These are phyloP conservation scores for Epithemia pelagica DNA, from an alignment of 108 stramenopile species.

Conservation along the genomic window DNA sequence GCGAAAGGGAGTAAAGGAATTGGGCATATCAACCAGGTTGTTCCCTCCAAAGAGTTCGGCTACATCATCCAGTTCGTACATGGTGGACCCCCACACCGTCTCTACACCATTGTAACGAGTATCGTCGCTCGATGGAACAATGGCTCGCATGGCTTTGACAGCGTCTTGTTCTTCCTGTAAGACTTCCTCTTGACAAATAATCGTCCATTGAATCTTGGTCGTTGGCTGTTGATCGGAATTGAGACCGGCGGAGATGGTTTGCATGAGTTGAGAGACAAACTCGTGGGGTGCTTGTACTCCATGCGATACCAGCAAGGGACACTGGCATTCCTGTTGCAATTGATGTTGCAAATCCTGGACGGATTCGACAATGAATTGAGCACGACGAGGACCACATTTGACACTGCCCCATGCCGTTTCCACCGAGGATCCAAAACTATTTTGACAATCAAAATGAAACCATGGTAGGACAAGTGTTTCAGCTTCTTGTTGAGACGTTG, in stretches of 20 bases:
- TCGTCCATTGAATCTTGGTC: constrained; percentile 1
- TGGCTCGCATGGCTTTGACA: constrained; percentile 46
- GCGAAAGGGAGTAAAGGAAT: constrained; percentile 87
- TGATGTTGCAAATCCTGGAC: constrained; percentile 54
- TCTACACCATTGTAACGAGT: no score
- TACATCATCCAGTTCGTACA: constrained; percentile 81
- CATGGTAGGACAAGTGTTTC: no score
- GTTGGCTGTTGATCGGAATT: not conserved
- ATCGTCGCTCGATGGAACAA: constrained; percentile 16
- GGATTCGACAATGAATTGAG: constrained; percentile 68
- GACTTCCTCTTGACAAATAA: constrained; percentile 68
- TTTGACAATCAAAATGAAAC: no score
- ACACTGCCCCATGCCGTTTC: constrained; percentile 42
- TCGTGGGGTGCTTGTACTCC: constrained; percentile 58
- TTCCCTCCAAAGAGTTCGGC: constrained; percentile 76
- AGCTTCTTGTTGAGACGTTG: no score
- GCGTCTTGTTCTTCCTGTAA: constrained; percentile 61
- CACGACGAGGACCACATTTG: constrained; percentile 70
- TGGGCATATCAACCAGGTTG: constrained; percentile 61
- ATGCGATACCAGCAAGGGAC: constrained; percentile 41
- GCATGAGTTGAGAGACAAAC: constrained; percentile 11
- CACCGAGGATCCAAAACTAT: constrained; percentile 25
- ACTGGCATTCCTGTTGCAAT: constrained; percentile 50
- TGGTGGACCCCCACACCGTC: constrained; percentile 84
- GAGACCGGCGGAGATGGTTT: not conserved